Evolutionary conservation across 192 early-diverging fungal genomes (phyloP).

Genomic region (Entomortierella beljakovae): DNA sequence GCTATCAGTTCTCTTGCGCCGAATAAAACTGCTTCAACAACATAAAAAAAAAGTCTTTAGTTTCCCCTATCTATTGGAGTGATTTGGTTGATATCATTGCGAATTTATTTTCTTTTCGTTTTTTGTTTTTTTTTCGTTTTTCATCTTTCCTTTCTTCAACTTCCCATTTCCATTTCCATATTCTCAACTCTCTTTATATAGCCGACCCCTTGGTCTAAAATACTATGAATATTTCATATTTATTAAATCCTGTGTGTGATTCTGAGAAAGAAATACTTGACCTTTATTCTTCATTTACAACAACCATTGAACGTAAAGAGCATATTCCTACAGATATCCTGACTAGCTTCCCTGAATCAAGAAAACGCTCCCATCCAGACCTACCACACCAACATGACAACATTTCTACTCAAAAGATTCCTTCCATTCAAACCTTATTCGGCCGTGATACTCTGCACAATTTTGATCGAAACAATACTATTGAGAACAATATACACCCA

Average conservation of each 20-base stretch:
- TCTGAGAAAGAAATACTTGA: slow-evolving; percentile 16
- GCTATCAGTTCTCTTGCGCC: too few relatives aligned
- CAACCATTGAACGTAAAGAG: neutral
- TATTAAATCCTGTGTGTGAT: slow-evolving; percentile 16
- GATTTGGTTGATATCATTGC: too few relatives aligned
- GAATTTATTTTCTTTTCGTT: neutral
- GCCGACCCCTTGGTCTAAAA: neutral
- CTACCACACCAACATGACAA: slow-evolving; percentile 9
- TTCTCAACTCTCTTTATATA: neutral
- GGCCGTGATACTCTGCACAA: neutral
- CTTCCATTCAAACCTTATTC: neutral
- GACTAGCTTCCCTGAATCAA: neutral
- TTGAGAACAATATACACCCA: too few relatives aligned
- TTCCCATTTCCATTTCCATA: neutral
- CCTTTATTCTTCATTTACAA: neutral
- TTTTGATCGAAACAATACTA: too few relatives aligned
- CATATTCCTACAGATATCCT: neutral
- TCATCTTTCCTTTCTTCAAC: neutral
- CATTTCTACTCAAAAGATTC: neutral
- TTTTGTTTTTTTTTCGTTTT: neutral
- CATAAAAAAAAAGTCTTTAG: too few relatives aligned
- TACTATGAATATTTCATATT: slow-evolving; percentile 7
- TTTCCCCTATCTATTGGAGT: neutral
- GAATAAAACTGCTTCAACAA: too few relatives aligned
- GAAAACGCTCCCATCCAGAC: slow-evolving; percentile 10